A percentile compares a stretch with the other conserved stretches of the same genome.
These are phyloP conservation scores for Ogataea methylovora DNA, from an alignment of 805 yeast species.

Conservation along the genomic window DNA sequence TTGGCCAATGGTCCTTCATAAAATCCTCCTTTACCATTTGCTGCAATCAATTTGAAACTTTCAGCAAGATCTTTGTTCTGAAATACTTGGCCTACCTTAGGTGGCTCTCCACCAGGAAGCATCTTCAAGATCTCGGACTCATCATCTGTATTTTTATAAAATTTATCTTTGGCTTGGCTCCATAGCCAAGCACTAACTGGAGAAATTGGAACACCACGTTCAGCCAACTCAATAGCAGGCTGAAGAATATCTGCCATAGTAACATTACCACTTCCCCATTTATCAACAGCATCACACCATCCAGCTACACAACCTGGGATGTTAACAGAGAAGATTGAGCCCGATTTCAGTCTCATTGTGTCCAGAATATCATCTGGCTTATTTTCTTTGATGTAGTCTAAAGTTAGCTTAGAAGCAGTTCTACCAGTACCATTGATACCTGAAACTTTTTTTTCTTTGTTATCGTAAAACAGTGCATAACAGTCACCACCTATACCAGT, in stretches of 20 bases:
- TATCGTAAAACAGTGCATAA: slow-evolving; percentile 53
- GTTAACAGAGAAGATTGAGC: slow-evolving; percentile 52
- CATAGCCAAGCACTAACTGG: slow-evolving; percentile 49
- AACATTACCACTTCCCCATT: slow-evolving; percentile 69
- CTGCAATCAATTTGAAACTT: slow-evolving; percentile 43
- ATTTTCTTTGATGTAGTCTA: slow-evolving; percentile 38
- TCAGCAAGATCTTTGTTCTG: slow-evolving; percentile 45
- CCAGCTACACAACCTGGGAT: slow-evolving; percentile 82
- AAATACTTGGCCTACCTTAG: slow-evolving; percentile 52
- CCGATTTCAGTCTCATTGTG: slow-evolving; percentile 37
- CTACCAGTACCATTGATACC: slow-evolving; percentile 78
- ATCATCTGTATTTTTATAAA: slow-evolving; percentile 25
- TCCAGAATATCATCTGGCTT: slow-evolving; percentile 35
- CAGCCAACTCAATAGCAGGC: slow-evolving; percentile 66
- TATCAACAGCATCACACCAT: slow-evolving; percentile 62
- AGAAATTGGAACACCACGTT: slow-evolving; percentile 57
- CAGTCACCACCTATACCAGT: slow-evolving; percentile 67
- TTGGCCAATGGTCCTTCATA: slow-evolving; percentile 67
- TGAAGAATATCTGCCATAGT: slow-evolving; percentile 47
- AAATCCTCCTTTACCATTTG: slow-evolving; percentile 55
- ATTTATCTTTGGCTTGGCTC: slow-evolving; percentile 31
- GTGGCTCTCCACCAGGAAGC: slow-evolving; percentile 37
- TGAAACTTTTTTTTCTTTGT: slow-evolving; percentile 38
- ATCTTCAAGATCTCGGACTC: slow-evolving; percentile 20
- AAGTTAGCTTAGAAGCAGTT: slow-evolving; percentile 42